Conservation (phyloP, 306 rosid species). For the Vicia villosa region DNA sequence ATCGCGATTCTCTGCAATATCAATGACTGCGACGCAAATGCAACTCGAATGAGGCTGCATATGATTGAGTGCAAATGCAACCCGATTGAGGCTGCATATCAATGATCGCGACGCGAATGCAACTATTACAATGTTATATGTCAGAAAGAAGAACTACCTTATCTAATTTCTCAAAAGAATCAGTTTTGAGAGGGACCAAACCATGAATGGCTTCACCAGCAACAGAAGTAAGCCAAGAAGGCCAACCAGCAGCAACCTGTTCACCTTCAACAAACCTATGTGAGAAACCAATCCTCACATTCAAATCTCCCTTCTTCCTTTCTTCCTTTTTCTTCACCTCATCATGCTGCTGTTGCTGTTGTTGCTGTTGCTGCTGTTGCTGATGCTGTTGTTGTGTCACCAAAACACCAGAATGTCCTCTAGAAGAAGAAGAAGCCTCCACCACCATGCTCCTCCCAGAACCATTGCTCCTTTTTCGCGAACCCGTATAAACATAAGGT, state of each 20-base stretch:
- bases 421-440: conserved; percentile 26
- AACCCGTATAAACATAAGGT: not conserved
- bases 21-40: not conserved
- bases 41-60: not conserved
- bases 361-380: too few relatives aligned
- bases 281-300: conserved; percentile 52
- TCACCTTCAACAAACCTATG: conserved; percentile 68
- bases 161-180: conserved; percentile 82
- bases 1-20: not conserved
- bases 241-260: conserved; percentile 92
- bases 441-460: conserved; percentile 22
- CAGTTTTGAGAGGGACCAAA: conserved; percentile 84
- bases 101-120: not conserved
- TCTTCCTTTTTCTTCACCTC: conserved; percentile 45
- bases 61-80: not conserved
- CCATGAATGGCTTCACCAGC: conserved; percentile 93
- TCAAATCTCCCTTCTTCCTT: conserved; percentile 39
- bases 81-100: not conserved
- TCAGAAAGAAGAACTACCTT: conserved; percentile 50
- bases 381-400: not conserved
- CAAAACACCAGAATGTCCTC: conserved; percentile 32
- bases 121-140: too few relatives aligned
- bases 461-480: conserved; percentile 36
- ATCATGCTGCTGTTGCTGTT: not conserved
- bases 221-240: conserved; percentile 78